Percentiles rank a stretch among this genome's conserved stretches.
Conservation (phyloP, 176 grass and related monocot genomes). For the Oryza longistaminata region DNA sequence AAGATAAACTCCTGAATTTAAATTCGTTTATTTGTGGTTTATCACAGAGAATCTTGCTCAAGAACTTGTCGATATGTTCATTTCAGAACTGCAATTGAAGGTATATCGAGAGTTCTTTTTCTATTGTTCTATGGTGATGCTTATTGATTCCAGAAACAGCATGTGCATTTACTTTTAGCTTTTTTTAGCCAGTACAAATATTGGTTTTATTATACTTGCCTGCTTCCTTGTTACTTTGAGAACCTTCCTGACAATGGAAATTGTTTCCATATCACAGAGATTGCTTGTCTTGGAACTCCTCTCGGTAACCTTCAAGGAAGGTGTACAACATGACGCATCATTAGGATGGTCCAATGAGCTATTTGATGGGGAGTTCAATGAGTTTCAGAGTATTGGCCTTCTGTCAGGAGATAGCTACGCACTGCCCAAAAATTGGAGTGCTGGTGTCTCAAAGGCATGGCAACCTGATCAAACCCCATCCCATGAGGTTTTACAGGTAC, state of each 20-base stretch:
- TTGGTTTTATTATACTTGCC: background rate
- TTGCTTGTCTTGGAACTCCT: conserved; percentile 61
- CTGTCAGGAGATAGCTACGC: conserved; percentile 45
- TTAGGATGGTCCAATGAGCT: conserved; percentile 62
- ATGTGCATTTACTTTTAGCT: background rate
- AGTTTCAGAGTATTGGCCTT: conserved; percentile 61
- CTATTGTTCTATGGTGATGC: conserved; percentile 3
- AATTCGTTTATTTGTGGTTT: conserved; percentile 21
- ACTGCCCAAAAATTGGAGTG: conserved; percentile 44
- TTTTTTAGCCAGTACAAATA: conserved; percentile 18
- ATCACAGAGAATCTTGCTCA: conserved; percentile 66
- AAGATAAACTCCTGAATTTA: conserved; percentile 15
- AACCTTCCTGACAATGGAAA: conserved; percentile 25
- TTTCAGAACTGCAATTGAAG: conserved; percentile 75
- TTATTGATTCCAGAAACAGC: conserved; percentile 14
- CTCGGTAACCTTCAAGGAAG: conserved; percentile 51
- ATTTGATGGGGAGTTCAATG: conserved; percentile 61
- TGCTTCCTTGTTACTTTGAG: background rate
- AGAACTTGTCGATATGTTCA: conserved; percentile 83
- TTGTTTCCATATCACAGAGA: conserved; percentile 51
- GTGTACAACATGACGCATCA: conserved; percentile 14
- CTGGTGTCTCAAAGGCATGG: conserved; percentile 21
- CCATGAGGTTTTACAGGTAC: conserved; percentile 71
- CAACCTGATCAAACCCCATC: conserved; percentile 26
- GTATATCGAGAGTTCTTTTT: conserved; percentile 27